Evolutionary conservation across 139 green algal species (phyloP), one percentile per base, ranked within the genome.

Genomic region (Picochlorum sp.): DNA sequence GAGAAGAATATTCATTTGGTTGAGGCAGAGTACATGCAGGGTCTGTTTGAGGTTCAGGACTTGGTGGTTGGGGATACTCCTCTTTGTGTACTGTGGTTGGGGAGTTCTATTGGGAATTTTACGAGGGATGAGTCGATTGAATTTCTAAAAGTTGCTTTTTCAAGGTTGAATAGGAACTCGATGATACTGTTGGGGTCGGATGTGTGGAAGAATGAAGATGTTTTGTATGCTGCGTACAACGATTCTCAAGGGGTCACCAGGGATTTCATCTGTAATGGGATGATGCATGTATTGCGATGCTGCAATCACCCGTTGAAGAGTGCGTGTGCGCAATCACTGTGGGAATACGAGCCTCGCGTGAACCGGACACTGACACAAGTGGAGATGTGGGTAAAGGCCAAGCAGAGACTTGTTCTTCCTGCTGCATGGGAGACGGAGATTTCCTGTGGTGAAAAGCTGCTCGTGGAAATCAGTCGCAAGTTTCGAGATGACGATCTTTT

Each of bases 401-500:
- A 41, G 4, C 34, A 50, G 1, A 50, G 38, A 34, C 52, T 78
- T 38, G 10, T 24, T 2, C 23, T 37, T 4, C 16, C 71, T 28
- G n/a, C 62, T 50, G 62, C 66, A 2, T 61, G 60, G 13, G 38
- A 79, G 7, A n/a, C 31, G 15, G 30, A 66, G 18, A 50, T 66
- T 54, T 21, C n/a, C 3, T 8, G 57, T 15, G 71, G 67, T 8
- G 77, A 88, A 69, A 64, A 60, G 16, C 44, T 87, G 18, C 64
- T 87, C 20, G 77, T 87, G 81, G 81, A 87, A 52, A 57, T 87
- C 8, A 79, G 65, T 14, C 69, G 81, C 45, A 87, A 87, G 56
- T 87, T 88, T 63, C 81, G 66, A 4, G n/a, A 31, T 3, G 13
- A 57, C 3, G 13, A 26, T 63, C 15, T 72, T 6, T 16, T 15